phyloP scores from a whole-genome alignment of 2,329 filamentous ascomycete species.

The Colletotrichum falcatum region DNA sequence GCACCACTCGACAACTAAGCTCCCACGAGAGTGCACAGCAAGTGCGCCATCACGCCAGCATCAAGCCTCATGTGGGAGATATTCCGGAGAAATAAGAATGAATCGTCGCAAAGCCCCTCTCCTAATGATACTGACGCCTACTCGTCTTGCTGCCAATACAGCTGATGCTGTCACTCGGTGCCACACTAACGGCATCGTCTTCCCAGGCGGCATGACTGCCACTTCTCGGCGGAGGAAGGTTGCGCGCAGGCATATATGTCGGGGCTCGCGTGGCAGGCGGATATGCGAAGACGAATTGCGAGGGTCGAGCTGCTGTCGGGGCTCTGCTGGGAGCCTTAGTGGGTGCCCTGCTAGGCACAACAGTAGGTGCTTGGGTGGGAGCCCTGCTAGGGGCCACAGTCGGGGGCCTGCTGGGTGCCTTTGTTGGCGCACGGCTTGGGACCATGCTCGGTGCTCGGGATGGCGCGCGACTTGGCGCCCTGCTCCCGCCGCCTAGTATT shows the following conservation, averaged over 20 bases:
- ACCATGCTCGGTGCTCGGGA: slow-evolving; percentile 45
- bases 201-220: slow-evolving; percentile 57
- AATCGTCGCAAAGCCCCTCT: slow-evolving; percentile 30
- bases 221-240: slow-evolving; percentile 57
- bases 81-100: neutral
- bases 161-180: slow-evolving; percentile 72
- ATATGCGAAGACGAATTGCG: slow-evolving; percentile 34
- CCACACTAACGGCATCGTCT: slow-evolving; percentile 65
- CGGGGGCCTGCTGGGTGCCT: slow-evolving; percentile 19
- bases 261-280: slow-evolving; percentile 43
- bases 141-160: slow-evolving; percentile 63
- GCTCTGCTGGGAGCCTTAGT: slow-evolving; percentile 13
- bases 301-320: slow-evolving; percentile 22
- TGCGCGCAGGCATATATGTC: slow-evolving; percentile 48
- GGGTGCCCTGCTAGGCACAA: slow-evolving; percentile 21
- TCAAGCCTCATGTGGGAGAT: no score
- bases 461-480: slow-evolving; percentile 46
- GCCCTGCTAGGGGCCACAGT: slow-evolving; percentile 34
- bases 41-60: neutral
- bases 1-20: neutral
- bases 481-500: slow-evolving; percentile 49
- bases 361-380: slow-evolving; percentile 21
- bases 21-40: neutral
- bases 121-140: slow-evolving; percentile 45
- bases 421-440: slow-evolving; percentile 35